Evolutionary conservation across 2,329 filamentous ascomycete species (phyloP).

Genomic region (Zymoseptoria tritici): DNA sequence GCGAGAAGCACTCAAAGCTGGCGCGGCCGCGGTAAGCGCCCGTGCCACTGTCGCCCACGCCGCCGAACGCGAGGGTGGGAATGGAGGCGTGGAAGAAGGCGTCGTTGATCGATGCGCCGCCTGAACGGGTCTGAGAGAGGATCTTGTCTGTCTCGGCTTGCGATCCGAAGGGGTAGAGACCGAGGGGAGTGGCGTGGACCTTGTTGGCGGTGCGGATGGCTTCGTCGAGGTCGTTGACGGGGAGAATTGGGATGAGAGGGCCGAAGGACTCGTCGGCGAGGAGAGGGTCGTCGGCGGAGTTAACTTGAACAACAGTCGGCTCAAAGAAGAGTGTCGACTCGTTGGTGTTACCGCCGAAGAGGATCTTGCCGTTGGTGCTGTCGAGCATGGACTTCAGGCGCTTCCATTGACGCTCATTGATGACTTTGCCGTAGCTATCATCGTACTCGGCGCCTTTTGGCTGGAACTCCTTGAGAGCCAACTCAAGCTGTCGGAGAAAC

Average conservation of each 20-base stretch:
- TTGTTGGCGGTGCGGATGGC: constrained; percentile 75
- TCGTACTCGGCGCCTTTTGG: constrained; percentile 73
- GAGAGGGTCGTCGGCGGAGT: constrained; percentile 67
- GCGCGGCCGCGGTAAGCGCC: constrained; percentile 72
- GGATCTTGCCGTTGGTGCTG: constrained; percentile 69
- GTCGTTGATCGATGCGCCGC: constrained; percentile 46
- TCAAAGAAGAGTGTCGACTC: constrained; percentile 76
- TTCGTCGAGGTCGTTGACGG: constrained; percentile 72
- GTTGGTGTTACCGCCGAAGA: constrained; percentile 79
- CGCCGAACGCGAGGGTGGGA: constrained; percentile 69
- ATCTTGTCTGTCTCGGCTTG: constrained; percentile 67
- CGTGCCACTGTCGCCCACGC: constrained; percentile 69
- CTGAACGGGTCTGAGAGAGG: constrained; percentile 43
- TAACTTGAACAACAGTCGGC: constrained; percentile 82
- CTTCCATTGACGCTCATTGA: constrained; percentile 71
- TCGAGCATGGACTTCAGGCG: constrained; percentile 91
- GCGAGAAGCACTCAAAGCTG: constrained; percentile 62
- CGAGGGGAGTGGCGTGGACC: constrained; percentile 75
- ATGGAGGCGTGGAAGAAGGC: constrained; percentile 64
- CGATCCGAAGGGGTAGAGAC: constrained; percentile 77
- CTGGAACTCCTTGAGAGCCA: constrained; percentile 67
- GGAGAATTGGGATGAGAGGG: constrained; percentile 77
- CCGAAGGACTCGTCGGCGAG: constrained; percentile 84
- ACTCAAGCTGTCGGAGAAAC: constrained; percentile 67
- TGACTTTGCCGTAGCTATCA: constrained; percentile 69